These are phyloP conservation scores for Russula brevipes DNA, from an alignment of 768 basidiomycete species.

Conservation along the genomic window DNA sequence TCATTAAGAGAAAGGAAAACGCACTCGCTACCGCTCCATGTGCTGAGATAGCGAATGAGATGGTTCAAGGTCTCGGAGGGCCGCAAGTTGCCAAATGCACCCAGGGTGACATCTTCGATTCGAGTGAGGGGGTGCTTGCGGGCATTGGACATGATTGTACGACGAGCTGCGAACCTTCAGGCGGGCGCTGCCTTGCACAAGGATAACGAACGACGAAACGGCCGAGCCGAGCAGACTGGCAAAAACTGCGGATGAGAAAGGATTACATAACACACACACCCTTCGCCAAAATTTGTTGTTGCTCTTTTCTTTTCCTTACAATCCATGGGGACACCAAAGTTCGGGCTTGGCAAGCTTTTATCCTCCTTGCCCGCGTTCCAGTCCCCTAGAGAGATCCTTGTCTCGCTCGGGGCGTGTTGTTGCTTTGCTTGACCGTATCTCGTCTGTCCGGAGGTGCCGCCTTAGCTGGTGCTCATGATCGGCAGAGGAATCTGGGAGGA, in stretches of 20 bases:
- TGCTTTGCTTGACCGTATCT: slow-evolving; percentile 43
- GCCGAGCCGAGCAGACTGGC: no score
- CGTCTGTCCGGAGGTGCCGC: slow-evolving; percentile 59
- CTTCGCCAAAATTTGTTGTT: slow-evolving; percentile 19
- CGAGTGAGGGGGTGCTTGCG: slow-evolving; percentile 46
- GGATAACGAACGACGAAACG: no score
- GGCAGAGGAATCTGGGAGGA: slow-evolving; percentile 36
- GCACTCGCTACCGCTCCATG: slow-evolving; percentile 87
- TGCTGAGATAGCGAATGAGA: slow-evolving; percentile 67
- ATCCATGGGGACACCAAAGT: slow-evolving; percentile 83
- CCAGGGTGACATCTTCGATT: slow-evolving; percentile 60
- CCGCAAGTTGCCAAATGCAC: slow-evolving; percentile 53
- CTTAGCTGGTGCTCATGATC: slow-evolving; percentile 67
- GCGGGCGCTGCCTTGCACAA: not conserved
- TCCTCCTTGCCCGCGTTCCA: slow-evolving; percentile 94
- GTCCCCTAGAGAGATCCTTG: slow-evolving; percentile 62
- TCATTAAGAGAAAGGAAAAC: slow-evolving; percentile 31
- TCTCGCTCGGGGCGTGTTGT: slow-evolving; percentile 7
- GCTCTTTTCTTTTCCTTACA: slow-evolving; percentile 39
- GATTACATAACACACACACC: slow-evolving; percentile 38
- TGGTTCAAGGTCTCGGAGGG: slow-evolving; percentile 65
- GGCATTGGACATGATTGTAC: slow-evolving; percentile 43
- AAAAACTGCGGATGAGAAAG: no score
- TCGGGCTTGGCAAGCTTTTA: slow-evolving; percentile 75
- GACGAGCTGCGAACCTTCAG: not conserved